A percentile compares a stretch with the other conserved stretches of the same genome.
Evolutionary conservation across 2,329 filamentous ascomycete genomes (phyloP).

Genomic region (Verticillium tricorpus): DNA sequence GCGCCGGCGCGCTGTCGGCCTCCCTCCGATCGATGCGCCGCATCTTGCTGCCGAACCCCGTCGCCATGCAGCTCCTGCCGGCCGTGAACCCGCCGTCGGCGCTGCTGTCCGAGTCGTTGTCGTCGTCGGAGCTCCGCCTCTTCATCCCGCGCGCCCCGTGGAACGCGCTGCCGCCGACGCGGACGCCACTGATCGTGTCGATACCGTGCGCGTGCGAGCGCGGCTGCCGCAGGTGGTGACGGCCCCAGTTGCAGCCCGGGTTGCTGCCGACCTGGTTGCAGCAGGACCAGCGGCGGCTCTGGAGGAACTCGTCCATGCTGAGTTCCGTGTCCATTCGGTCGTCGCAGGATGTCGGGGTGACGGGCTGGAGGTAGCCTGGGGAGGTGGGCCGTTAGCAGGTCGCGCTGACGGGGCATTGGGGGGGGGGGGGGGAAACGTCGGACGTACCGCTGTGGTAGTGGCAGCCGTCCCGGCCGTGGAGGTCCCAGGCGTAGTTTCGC

Average conservation of each 20-base stretch:
- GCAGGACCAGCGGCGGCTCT: constrained; percentile 1
- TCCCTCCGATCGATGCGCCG: neutral
- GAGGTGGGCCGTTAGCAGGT: neutral
- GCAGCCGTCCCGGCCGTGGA: constrained; percentile 1
- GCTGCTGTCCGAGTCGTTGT: constrained; percentile 2
- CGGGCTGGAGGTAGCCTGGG: constrained; percentile 1
- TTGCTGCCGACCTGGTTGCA: neutral
- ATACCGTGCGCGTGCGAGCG: neutral
- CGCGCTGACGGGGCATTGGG: neutral
- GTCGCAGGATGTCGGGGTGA: neutral
- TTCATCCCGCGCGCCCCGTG: neutral
- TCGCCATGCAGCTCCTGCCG: neutral
- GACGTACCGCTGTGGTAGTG: constrained; percentile 2
- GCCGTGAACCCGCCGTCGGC: neutral
- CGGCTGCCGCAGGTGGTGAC: neutral
- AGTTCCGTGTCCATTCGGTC: neutral
- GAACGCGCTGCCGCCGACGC: neutral
- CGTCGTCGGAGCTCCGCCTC: constrained; percentile 1
- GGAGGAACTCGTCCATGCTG: neutral
- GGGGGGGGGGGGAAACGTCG: neutral
- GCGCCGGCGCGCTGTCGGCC: neutral
- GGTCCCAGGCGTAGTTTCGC: neutral
- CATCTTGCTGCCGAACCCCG: neutral
- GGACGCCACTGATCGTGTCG: neutral
- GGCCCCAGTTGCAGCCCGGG: constrained; percentile 2